A percentile compares a stretch with the other conserved stretches of the same genome.
Evolutionary conservation across 768 basidiomycete species (phyloP).

Genomic region (Rhodotorula babjevae): DNA sequence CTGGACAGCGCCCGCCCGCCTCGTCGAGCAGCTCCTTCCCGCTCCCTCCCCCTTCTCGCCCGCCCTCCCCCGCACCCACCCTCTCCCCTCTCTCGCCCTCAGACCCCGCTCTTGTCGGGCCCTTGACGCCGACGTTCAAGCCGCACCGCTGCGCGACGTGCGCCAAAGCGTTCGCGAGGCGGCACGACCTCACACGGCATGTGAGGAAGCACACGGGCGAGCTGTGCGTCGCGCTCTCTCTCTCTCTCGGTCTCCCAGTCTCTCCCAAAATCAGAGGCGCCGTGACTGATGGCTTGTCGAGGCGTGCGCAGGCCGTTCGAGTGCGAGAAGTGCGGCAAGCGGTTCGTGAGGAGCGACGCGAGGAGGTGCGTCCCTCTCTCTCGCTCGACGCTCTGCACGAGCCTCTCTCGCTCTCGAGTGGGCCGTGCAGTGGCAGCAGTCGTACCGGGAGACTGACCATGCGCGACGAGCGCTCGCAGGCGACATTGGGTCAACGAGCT

Average conservation of each 20-base stretch:
- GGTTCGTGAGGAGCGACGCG: not conserved
- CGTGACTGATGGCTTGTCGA: no score
- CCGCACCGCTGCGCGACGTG: not conserved
- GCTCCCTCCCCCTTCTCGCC: no score
- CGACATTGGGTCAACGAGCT: no score
- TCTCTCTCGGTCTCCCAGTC: not conserved
- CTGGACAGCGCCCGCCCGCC: no score
- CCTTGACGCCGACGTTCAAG: no score
- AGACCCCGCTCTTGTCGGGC: not conserved
- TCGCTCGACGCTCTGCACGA: no score
- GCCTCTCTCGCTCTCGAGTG: no score
- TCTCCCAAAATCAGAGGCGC: no score
- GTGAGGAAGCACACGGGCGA: constrained; percentile 4
- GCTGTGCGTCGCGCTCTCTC: not conserved
- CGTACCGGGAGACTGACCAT: no score
- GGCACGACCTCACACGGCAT: constrained; percentile 5
- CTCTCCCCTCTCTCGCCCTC: not conserved
- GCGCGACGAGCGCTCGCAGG: no score
- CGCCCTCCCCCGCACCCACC: not conserved
- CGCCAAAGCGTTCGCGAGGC: not conserved
- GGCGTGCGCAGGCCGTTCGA: not conserved
- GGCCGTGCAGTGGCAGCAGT: no score
- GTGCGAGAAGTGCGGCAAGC: not conserved
- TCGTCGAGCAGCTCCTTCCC: no score
- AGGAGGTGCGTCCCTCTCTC: constrained; percentile 3